These are phyloP conservation scores for Zygnema circumcarinatum DNA, from an alignment of 139 green algal species.

Conservation along the genomic window DNA sequence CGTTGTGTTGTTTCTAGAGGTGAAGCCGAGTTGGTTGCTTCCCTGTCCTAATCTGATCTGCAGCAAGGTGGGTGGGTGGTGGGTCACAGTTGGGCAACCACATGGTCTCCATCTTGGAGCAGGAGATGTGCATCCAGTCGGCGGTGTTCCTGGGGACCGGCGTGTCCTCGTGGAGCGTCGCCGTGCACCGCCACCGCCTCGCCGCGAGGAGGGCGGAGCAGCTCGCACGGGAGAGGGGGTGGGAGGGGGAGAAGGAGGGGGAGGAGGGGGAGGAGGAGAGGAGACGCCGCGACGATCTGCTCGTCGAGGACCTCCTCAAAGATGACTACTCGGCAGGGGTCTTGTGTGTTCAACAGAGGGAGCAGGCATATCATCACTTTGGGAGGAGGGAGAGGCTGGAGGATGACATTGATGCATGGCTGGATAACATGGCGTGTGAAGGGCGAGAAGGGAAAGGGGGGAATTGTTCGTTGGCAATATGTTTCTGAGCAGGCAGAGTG, in stretches of 20 bases:
- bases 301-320: neutral
- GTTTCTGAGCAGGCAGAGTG: neutral
- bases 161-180: conserved; percentile 13
- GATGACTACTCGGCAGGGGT: neutral
- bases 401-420: neutral
- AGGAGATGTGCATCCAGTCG: neutral
- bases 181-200: neutral
- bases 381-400: neutral
- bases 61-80: too few species aligned
- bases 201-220: neutral
- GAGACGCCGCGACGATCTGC: neutral
- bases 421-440: neutral
- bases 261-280: neutral
- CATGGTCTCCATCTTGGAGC: conserved; percentile 18
- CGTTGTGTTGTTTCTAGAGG: too few species aligned
- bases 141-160: conserved; percentile 12
- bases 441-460: neutral
- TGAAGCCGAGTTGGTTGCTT: too few species aligned
- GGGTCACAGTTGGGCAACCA: conserved; percentile 6
- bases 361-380: neutral
- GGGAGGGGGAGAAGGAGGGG: neutral
- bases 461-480: neutral
- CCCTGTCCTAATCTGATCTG: too few species aligned
- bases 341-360: neutral
- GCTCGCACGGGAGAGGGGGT: neutral